These are phyloP conservation scores for Cercis canadensis DNA, from an alignment of 306 rosid genomes.

Conservation along the genomic window DNA sequence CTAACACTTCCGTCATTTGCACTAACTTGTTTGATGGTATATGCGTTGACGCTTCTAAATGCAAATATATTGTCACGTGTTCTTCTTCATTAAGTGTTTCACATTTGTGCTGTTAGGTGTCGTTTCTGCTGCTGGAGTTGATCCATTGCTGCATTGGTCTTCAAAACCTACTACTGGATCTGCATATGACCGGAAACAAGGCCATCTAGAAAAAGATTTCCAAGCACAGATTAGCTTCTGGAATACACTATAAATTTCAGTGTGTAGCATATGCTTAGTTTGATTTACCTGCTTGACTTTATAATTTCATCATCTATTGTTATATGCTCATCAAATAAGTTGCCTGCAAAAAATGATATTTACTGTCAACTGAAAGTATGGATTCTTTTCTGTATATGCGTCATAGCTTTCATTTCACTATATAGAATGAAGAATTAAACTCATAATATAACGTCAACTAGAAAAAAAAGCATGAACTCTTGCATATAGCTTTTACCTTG, in stretches of 20 bases:
- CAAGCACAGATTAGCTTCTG: conserved; percentile 21
- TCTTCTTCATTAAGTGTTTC: conserved; percentile 39
- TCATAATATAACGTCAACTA: conserved; percentile 5
- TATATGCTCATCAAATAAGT: conserved; percentile 42
- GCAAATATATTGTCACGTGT: conserved; percentile 21
- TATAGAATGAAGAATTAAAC: conserved; percentile 7
- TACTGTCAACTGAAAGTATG: conserved; percentile 32
- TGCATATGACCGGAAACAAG: conserved; percentile 44
- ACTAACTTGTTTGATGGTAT: conserved; percentile 5
- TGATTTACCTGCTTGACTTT: conserved; percentile 52
- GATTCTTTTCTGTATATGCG: background rate
- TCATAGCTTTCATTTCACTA: background rate
- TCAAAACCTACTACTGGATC: conserved; percentile 47
- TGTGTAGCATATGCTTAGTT: conserved; percentile 4
- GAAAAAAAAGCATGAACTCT: conserved; percentile 8
- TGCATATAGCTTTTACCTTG: background rate
- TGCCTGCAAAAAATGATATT: conserved; percentile 41
- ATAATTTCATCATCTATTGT: conserved; percentile 44
- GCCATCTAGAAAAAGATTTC: conserved; percentile 40
- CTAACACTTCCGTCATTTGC: background rate
- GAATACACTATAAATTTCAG: background rate
- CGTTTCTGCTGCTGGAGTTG: conserved; percentile 42
- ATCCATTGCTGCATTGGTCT: conserved; percentile 48
- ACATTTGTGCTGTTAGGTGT: conserved; percentile 44
- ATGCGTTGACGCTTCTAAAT: conserved; percentile 26